Evolutionary conservation across 2,329 filamentous ascomycete genomes (phyloP).

Genomic region (Diaporthe sp.): DNA sequence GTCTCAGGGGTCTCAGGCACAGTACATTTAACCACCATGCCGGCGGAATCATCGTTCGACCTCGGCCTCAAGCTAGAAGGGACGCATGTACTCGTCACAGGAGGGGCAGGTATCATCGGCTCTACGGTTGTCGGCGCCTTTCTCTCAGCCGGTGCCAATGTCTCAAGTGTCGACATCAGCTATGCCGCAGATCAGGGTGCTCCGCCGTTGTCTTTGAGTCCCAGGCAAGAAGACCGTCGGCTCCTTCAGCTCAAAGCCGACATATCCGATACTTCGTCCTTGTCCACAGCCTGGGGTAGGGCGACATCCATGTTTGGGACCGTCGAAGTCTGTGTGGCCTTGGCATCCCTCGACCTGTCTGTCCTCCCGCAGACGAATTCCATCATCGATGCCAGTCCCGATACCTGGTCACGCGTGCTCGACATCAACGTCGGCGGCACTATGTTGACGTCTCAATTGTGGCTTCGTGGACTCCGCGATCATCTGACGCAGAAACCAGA

Average conservation of each 20-base stretch:
- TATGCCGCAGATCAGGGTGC: background rate
- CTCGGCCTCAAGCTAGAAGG: background rate
- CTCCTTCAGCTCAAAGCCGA: background rate
- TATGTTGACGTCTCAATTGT: background rate
- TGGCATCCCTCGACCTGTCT: slow-evolving; percentile 11
- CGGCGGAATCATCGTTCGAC: background rate
- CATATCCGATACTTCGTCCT: background rate
- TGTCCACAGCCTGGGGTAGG: background rate
- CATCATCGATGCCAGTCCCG: background rate
- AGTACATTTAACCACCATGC: background rate
- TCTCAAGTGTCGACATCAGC: background rate
- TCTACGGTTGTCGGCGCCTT: background rate
- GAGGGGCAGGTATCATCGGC: background rate
- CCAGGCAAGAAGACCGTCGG: too few relatives aligned
- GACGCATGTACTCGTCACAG: slow-evolving; percentile 9
- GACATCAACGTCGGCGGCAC: background rate
- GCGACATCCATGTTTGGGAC: background rate
- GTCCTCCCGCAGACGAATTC: slow-evolving; percentile 5
- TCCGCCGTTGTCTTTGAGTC: background rate
- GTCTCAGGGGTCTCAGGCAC: background rate
- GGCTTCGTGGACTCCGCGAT: slow-evolving; percentile 14
- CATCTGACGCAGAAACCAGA: background rate
- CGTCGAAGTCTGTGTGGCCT: slow-evolving; percentile 2
- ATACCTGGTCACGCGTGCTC: background rate
- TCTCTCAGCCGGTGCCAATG: background rate